phyloP scores from a whole-genome alignment of 2,329 filamentous ascomycete genomes.

The Xylariales sp. region DNA sequence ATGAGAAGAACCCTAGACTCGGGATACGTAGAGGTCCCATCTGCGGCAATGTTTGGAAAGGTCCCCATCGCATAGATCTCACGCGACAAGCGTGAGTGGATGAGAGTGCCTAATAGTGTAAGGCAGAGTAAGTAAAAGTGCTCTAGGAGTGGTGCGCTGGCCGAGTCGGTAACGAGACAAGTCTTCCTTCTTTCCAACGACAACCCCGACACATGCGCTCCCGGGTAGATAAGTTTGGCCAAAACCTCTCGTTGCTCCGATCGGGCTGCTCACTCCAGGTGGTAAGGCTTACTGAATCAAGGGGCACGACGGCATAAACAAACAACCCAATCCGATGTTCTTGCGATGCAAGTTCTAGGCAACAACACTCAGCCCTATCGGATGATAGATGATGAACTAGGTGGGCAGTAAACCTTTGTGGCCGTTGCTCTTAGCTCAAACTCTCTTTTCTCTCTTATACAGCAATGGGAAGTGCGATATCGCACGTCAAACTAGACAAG shows the following conservation, averaged over 20 bases:
- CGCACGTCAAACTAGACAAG: constrained; percentile 17
- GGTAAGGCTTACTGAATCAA: background rate
- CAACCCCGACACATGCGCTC: background rate
- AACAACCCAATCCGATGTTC: background rate
- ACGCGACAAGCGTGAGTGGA: background rate
- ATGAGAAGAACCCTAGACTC: constrained; percentile 89
- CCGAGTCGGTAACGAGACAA: background rate
- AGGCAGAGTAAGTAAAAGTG: background rate
- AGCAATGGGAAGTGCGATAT: constrained; percentile 23
- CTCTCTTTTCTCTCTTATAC: constrained; percentile 22
- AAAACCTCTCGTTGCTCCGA: background rate
- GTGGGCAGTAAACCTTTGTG: background rate
- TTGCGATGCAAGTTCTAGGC: background rate
- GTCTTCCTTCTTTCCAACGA: background rate
- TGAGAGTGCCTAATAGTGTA: background rate
- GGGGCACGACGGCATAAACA: background rate
- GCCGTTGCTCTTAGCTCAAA: background rate
- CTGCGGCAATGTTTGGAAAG: constrained; percentile 40
- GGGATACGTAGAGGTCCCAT: constrained; percentile 58
- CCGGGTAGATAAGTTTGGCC: background rate
- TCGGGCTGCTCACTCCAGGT: background rate
- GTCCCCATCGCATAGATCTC: constrained; percentile 40
- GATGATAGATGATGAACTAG: background rate
- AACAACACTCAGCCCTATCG: background rate
- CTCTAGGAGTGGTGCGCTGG: background rate